Base-by-base conservation (phyloP, 306 rosid genomes). In the Acmispon strigosus region DNA sequence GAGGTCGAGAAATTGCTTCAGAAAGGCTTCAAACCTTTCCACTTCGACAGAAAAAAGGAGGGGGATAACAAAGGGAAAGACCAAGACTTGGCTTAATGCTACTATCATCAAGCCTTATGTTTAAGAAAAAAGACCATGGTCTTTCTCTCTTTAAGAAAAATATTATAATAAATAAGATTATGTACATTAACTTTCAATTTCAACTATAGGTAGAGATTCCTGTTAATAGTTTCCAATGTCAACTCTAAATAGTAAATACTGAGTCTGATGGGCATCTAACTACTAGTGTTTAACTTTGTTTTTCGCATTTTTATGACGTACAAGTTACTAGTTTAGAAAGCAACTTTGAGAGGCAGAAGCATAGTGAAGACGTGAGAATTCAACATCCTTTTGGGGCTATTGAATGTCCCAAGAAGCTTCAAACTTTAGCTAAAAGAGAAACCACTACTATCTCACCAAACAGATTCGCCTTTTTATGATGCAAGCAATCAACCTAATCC, bases 1-100 rank as follows among this genome's bases (percentile, higher is more conserved):
- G 84, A 88, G 65, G 90, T 88, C 13, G 88, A 87, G 81, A 86
- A 82, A 66, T 16, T 90, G 82, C 93, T 88, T 39, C 70, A 77
- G 34, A 71, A 69, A n/a, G 86, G 87, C 8, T 80, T 75, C 69
- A 80, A 29, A 57, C 81, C 84, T 34, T 74, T 68, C 58, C 77
- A 77, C 27, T 74, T 80, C 47, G 11, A 54, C 73, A 52, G 13
- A 4, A 69, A 47, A 69, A 74, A 43, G 39, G 49, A 74, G 39
- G 55, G 68, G 4, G 50, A 13, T 13, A 18, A 5, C 19, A 61
- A 53, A 9, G 66, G 49, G 57, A 62, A 80, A 20, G 58, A 69
- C 7, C 22, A 44, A 47, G 80, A 47, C 8, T 12, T 48, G 16
- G 62, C 56, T 19, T 74, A 17, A 55, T 45, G 36, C 20, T 16